These are phyloP conservation scores for Mycena olivaceomarginata DNA, from an alignment of 768 basidiomycete species.

Conservation along the genomic window DNA sequence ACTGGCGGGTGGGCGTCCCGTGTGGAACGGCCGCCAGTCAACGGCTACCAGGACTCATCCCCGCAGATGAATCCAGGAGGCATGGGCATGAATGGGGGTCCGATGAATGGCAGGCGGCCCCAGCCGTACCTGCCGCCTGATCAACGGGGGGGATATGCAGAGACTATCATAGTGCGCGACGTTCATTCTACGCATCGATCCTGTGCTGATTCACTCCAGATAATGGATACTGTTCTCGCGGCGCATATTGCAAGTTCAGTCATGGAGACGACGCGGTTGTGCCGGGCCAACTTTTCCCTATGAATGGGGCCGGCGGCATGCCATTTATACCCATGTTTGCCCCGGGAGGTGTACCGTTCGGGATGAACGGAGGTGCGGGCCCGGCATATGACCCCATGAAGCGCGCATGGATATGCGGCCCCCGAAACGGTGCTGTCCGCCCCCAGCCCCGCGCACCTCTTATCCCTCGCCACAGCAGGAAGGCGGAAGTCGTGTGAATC, in stretches of 20 bases:
- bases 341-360: constrained; percentile 72
- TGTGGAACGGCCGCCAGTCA: constrained; percentile 56
- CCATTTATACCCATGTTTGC: constrained; percentile 87
- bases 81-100: constrained; percentile 61
- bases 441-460: constrained; percentile 73
- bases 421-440: constrained; percentile 56
- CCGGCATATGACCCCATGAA: constrained; percentile 87
- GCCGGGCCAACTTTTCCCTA: constrained; percentile 80
- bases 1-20: constrained; percentile 43
- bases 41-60: constrained; percentile 45
- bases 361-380: constrained; percentile 63
- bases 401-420: constrained; percentile 88
- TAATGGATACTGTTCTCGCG: constrained; percentile 93
- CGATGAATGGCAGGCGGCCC: constrained; percentile 68
- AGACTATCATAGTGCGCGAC: constrained; percentile 92
- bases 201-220: constrained; percentile 66
- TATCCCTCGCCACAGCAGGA: constrained; percentile 74
- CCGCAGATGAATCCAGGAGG: constrained; percentile 60
- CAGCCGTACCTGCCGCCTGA: constrained; percentile 84
- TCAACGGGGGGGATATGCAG: constrained; percentile 87
- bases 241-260: constrained; percentile 92
- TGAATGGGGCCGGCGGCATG: constrained; percentile 64
- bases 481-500: constrained; percentile 65
- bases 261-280: constrained; percentile 94
- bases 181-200: constrained; percentile 6